Evolutionary conservation across 2,329 filamentous ascomycete species (phyloP), one percentile per base, ranked within the genome.

Genomic region (Ophiosphaerella narmari): DNA sequence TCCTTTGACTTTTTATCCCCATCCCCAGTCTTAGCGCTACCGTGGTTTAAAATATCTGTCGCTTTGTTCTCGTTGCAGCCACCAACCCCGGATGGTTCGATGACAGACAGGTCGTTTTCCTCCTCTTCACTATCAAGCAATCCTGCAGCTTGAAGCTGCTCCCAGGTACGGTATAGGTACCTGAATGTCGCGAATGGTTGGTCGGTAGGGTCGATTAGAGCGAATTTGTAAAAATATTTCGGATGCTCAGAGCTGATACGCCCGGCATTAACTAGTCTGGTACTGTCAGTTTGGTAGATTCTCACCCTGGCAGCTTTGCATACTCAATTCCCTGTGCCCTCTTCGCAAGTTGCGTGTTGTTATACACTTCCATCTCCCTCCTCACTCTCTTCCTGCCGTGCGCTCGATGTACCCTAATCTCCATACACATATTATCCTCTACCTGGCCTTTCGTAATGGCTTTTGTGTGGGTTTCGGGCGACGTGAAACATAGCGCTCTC

Each of bases 161-260:
- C 59, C 61, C 60, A 64, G 0, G 67, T 68, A 18, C 70, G 67
- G 46, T 71, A 75, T 39, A 68, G 67, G 55, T 71, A 78, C 24
- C 71, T 65, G 52, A 82, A 79, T 1, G 65, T 75, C 4, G 70
- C 78, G 51, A 77, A 80, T 2, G 80, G 80, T 55, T 72, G 60
- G 54, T 81, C 77, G 6, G 75, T 44, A 1, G 78, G 72, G 60
- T 82, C 79, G 16, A 80, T 63, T 14, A 82, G 71, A 1, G 77
- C 75, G 44, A 80, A 81, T 43, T 73, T 75, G 63, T 81, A 82
- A 60, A 73, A 78, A 3, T 72, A 67, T 52, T 73, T 74, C 7
- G 75, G 76, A 9, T 77, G 70, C 31, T 74, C 65, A 31, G 61
- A 54, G 42, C 72, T 71, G 7, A 75, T 63, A 18, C 63, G 59